Conservation (phyloP, 1,139 yeast genomes). For the Hemisphaericaspora xylofermentans region DNA sequence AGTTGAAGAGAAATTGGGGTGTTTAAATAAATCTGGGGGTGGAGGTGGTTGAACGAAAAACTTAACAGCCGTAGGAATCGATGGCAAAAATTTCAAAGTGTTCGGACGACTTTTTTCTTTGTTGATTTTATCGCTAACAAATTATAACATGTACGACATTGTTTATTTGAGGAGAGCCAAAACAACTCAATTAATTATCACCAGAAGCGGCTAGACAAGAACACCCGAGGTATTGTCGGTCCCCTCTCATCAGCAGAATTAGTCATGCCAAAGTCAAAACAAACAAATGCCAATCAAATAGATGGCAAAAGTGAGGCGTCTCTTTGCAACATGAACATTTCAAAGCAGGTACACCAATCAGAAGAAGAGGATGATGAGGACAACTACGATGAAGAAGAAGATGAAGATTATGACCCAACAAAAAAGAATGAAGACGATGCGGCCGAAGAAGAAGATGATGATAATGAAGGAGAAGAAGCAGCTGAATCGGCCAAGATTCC, state of each 20-base stretch:
- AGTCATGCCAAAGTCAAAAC: background rate
- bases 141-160: no score
- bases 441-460: constrained; percentile 42
- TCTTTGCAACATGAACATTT: no score
- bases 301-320: background rate
- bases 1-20: background rate
- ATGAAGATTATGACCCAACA: constrained; percentile 16
- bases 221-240: no score
- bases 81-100: constrained; percentile 1
- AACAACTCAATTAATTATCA: background rate
- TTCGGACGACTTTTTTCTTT: background rate
- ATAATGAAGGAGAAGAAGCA: constrained; percentile 57
- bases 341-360: no score
- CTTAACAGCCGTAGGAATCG: background rate
- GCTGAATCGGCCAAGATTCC: constrained; percentile 27
- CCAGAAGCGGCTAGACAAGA: background rate
- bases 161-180: no score
- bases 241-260: no score
- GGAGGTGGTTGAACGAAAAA: background rate
- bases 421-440: constrained; percentile 10
- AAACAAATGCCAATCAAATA: background rate
- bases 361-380: constrained; percentile 12
- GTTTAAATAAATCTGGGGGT: constrained; percentile 1
- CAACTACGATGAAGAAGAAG: constrained; percentile 14
- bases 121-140: no score